Conservation (phyloP, 805 yeast species). For the Candida suzukii region DNA sequence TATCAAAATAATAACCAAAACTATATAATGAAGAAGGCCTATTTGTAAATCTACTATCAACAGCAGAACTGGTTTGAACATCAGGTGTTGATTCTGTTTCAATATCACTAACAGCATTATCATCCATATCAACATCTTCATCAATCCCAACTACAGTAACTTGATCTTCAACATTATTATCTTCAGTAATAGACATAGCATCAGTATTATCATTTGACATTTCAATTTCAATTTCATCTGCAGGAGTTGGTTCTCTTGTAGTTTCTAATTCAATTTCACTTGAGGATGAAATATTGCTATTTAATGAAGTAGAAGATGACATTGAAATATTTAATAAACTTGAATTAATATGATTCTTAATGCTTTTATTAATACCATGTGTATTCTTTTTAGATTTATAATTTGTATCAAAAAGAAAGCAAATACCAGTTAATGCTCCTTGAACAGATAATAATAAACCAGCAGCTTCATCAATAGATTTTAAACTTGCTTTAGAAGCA, state of each 20-base stretch:
- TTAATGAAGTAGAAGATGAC: not conserved
- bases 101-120: not conserved
- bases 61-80: conserved; percentile 26
- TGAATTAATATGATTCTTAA: not conserved
- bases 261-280: not conserved
- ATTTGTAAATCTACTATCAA: conserved; percentile 31
- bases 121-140: not conserved
- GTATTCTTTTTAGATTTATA: conserved; percentile 22
- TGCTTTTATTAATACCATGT: not conserved
- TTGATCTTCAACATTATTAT: conserved; percentile 16
- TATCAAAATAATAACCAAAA: conserved; percentile 23
- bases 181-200: conserved; percentile 7
- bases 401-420: conserved; percentile 69
- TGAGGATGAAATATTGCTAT: not conserved
- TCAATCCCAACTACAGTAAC: conserved; percentile 15
- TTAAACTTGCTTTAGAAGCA: conserved; percentile 21
- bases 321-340: not conserved
- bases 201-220: not conserved
- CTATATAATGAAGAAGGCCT: conserved; percentile 19
- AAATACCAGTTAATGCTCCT: conserved; percentile 51
- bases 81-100: not conserved
- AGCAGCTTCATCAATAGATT: conserved; percentile 15
- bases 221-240: conserved; percentile 17
- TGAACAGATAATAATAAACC: conserved; percentile 18
- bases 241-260: conserved; percentile 17